These are phyloP conservation scores for Jamesozyma rosinii DNA, from an alignment of 805 yeast species.

Conservation along the genomic window DNA sequence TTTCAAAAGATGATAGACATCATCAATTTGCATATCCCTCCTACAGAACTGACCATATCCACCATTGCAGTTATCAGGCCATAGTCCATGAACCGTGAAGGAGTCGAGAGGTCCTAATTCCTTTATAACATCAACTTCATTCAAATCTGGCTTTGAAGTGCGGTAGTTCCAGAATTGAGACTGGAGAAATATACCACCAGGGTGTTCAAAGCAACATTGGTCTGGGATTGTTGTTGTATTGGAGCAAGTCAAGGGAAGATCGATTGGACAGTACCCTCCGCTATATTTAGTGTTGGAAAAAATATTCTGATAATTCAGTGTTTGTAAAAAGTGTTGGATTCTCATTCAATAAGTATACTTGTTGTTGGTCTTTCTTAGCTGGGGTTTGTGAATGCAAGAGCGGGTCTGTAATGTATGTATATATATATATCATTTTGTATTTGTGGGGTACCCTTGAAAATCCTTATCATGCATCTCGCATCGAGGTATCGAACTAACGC, in stretches of 20 bases:
- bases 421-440: too few species aligned
- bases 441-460: too few species aligned
- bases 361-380: background rate
- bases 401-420: too few species aligned
- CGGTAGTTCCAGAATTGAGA: constrained; percentile 91
- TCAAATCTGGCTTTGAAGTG: constrained; percentile 38
- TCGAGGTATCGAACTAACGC: too few species aligned
- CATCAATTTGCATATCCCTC: constrained; percentile 42
- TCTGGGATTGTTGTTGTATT: constrained; percentile 47
- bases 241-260: constrained; percentile 52
- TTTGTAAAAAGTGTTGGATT: background rate
- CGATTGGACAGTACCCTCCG: constrained; percentile 39
- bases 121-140: constrained; percentile 18
- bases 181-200: constrained; percentile 73
- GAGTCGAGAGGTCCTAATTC: constrained; percentile 54
- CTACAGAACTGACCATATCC: constrained; percentile 83
- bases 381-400: too few species aligned
- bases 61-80: constrained; percentile 88
- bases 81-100: constrained; percentile 77
- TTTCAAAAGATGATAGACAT: constrained; percentile 39
- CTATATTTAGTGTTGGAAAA: background rate
- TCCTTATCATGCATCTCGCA: too few species aligned
- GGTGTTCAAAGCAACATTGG: constrained; percentile 76
- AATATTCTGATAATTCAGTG: background rate
- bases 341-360: background rate